Evolutionary conservation across 345 rosid species (phyloP), one percentile per base, ranked within the genome.

Genomic region (thale cress (Arabidopsis thaliana)): DNA sequence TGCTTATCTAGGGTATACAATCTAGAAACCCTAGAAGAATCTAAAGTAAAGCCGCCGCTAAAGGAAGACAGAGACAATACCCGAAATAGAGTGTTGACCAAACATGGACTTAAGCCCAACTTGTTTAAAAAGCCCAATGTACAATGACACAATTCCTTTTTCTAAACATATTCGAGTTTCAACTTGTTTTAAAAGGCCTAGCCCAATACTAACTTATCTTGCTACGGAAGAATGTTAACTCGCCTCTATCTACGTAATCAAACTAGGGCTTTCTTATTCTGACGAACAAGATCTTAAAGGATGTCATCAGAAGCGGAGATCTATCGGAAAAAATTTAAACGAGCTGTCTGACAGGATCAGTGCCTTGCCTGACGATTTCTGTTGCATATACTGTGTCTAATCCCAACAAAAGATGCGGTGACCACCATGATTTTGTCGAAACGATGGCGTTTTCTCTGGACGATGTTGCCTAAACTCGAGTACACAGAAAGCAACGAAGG

Each of bases 41-140:
- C 13, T 58, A 1, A 2, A 34, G 1, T 34, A 7, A 10, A 37
- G n/a, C 37, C 30, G 64, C 64, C 65, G 72, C 28, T 48, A 37
- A 52, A 25, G 10, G 9, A 14, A 24, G 59, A 25, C 37, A n/a
- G 4, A 58, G 3, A 60, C 48, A 5, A 30, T 37, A 11, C 8
- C 20, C 30, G 11, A 34, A 20, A 36, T 34, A 59, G 36, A 64
- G 41, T 12, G 34, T 60, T 5, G 65, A 40, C 65, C 9, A 60
- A 52, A 32, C 23, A 68, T 58, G 57, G 66, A 66, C 74, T 59
- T 59, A 44, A 3, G 33, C 74, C 65, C 52, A 57, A 41, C 7
- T 11, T 3, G 56, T 1, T 16, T 16, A 16, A 38, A 3, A 53
- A n/a, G 62, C 72, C 40, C n/a, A 67, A 65, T 65, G 10, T 65